Percentiles rank a stretch among this genome's conserved stretches.
Conservation (phyloP, 495 filamentous ascomycete genomes). For the Letharia lupina region DNA sequence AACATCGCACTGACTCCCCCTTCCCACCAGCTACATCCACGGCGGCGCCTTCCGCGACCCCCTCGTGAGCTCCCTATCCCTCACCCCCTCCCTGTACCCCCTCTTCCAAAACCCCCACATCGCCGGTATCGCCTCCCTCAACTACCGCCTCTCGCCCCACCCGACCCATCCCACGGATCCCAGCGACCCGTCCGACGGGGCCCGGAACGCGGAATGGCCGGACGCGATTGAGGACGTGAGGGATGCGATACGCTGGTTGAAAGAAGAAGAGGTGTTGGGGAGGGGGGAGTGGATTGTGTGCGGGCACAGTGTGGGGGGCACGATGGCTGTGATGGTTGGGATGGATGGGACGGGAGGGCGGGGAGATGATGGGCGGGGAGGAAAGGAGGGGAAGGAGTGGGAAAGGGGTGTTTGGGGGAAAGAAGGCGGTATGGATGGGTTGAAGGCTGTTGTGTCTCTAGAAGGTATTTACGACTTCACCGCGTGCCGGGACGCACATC, state of each 20-base stretch:
- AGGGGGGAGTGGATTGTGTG: conserved; percentile 51
- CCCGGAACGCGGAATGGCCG: conserved; percentile 51
- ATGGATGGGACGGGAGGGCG: conserved; percentile 34
- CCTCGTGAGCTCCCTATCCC: conserved; percentile 39
- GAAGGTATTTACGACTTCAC: conserved; percentile 61
- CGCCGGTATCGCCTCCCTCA: conserved; percentile 59
- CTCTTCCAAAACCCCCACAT: conserved; percentile 39
- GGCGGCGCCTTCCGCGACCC: conserved; percentile 89
- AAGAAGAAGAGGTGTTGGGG: conserved; percentile 43
- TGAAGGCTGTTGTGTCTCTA: conserved; percentile 50
- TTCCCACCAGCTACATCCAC: conserved; percentile 58
- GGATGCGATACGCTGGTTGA: conserved; percentile 52
- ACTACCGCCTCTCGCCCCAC: conserved; percentile 74
- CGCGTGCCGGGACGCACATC: conserved; percentile 37
- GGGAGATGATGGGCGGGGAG: neutral
- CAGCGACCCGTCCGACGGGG: neutral
- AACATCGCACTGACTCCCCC: conserved; percentile 5
- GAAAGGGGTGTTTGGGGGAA: conserved; percentile 21
- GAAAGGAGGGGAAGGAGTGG: conserved; percentile 38
- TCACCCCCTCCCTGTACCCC: conserved; percentile 40
- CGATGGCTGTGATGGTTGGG: conserved; percentile 60
- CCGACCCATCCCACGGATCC: conserved; percentile 46
- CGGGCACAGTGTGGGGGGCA: conserved; percentile 72
- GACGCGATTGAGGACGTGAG: conserved; percentile 66
- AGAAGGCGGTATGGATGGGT: conserved; percentile 36